These are phyloP conservation scores for Suaeda aralocaspica DNA, from an alignment of 148 eudicot species.

Conservation along the genomic window DNA sequence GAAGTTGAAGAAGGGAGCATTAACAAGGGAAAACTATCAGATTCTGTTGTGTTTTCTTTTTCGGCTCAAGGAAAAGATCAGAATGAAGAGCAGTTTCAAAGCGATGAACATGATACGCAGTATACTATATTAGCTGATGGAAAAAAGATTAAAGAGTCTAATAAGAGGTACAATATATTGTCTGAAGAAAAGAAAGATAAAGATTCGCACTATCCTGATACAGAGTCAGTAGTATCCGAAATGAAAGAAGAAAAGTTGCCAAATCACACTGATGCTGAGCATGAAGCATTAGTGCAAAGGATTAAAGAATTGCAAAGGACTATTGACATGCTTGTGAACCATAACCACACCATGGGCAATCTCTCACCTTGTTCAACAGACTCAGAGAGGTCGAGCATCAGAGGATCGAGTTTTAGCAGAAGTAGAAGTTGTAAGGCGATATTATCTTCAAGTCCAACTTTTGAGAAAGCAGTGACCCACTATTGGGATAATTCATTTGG, in stretches of 20 bases:
- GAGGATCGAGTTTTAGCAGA: constrained; percentile 32
- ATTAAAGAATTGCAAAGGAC: constrained; percentile 51
- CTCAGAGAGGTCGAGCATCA: constrained; percentile 29
- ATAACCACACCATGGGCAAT: constrained; percentile 20
- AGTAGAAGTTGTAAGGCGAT: constrained; percentile 65
- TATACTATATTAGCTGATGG: not conserved
- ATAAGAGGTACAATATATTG: constrained; percentile 2
- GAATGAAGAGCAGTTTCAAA: constrained; percentile 10
- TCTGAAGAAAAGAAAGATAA: constrained; percentile 3
- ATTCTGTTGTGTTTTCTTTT: constrained; percentile 5
- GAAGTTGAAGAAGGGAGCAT: constrained; percentile 35
- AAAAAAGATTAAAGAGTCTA: constrained; percentile 7
- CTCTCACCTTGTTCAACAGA: constrained; percentile 42
- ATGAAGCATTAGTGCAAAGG: constrained; percentile 41
- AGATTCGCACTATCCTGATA: not conserved
- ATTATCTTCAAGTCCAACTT: constrained; percentile 19
- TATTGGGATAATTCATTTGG: constrained; percentile 26
- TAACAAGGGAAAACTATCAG: constrained; percentile 23
- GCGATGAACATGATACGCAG: not conserved
- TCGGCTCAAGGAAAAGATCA: constrained; percentile 13
- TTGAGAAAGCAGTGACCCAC: constrained; percentile 21
- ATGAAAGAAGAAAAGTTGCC: constrained; percentile 23
- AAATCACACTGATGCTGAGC: constrained; percentile 26
- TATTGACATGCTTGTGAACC: constrained; percentile 41
- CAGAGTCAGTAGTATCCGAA: constrained; percentile 17